Conservation (phyloP, 768 basidiomycete genomes). For the Cantharellus anzutake region DNA sequence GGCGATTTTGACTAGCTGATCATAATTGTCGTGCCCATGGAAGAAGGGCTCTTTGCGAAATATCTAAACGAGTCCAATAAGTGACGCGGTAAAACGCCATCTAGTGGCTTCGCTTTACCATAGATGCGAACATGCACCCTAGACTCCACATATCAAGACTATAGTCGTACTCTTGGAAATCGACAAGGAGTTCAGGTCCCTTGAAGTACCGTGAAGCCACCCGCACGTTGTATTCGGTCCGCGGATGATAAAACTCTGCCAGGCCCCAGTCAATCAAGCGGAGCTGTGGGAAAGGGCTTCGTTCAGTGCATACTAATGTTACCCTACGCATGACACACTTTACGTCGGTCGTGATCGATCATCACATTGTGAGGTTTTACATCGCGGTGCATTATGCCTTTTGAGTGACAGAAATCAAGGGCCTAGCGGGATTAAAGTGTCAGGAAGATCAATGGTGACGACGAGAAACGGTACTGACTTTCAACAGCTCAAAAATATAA, state of each 20-base stretch:
- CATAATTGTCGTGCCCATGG: conserved; percentile 53
- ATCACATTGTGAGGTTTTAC: conserved; percentile 56
- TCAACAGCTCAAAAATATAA: conserved; percentile 48
- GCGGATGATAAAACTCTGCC: conserved; percentile 58
- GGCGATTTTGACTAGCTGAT: conserved; percentile 51
- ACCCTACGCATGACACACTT: conserved; percentile 21
- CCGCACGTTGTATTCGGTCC: conserved; percentile 50
- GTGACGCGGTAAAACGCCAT: neutral
- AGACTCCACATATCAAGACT: conserved; percentile 55
- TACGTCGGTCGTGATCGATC: conserved; percentile 44
- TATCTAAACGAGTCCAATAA: conserved; percentile 23
- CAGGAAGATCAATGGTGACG: neutral
- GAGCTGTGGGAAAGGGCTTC: conserved; percentile 16
- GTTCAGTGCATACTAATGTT: neutral
- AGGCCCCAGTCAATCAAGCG: conserved; percentile 59
- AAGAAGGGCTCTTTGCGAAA: conserved; percentile 62
- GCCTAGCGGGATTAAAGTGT: conserved; percentile 19
- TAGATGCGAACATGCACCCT: conserved; percentile 56
- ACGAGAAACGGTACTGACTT: conserved; percentile 10
- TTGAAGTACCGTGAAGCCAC: conserved; percentile 59
- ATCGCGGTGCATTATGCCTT: conserved; percentile 54
- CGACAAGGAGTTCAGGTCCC: conserved; percentile 50
- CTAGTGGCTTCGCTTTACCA: conserved; percentile 26
- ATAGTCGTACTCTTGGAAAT: conserved; percentile 55
- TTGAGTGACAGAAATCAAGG: conserved; percentile 50